Base-by-base conservation (phyloP, 352 stramenopile genomes). In the Pythium coloratum region DNA sequence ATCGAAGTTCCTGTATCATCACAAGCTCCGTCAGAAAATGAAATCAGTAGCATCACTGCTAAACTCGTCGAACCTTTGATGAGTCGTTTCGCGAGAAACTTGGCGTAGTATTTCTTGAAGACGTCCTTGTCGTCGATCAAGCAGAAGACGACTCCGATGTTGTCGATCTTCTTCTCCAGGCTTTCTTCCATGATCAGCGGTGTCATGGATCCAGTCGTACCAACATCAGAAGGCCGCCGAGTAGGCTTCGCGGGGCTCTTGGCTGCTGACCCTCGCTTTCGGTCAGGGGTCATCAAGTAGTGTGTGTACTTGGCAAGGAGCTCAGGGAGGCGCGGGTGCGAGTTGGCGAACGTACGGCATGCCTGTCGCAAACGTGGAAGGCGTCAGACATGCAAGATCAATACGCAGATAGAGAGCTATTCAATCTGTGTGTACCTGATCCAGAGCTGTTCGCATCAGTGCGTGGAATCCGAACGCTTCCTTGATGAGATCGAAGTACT, bases 71-170 rank as follows among this genome's bases (percentile, higher is more conserved):
- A 67, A 93, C 85, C 88, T 90, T 92, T 92, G 67, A 95, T 93
- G 20, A 95, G 72, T 3, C 88, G 77, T 54, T 94, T 94, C 7
- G 88, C 82, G 44, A 95, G 60, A 67, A 90, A 91, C 59, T 94
- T 95, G 2, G 88, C 84, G 59, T 95, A 95, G 60, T 90, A 94
- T 53, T 93, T 93, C 65, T 95, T 94, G 84, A 95, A 95, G 13
- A 95, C 72, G 62, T 95, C 88, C 66, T 95, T 95, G 77, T 95
- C 88, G 34, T 95, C 86, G 53, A 95, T 90, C n/a, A 95, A 73
- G 56, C 86, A 94, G 63, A 95, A 95, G 24, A 95, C 88, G 38
- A 94, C 77, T 13, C 86, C 78, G 28, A 94, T 87, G 42, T 87
- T 89, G 54, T 92, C 82, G 53, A 95, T 90, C 68, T 92, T 93